Base-by-base conservation (phyloP, 2,329 filamentous ascomycete genomes). In the Pseudogymnoascus sp. region DNA sequence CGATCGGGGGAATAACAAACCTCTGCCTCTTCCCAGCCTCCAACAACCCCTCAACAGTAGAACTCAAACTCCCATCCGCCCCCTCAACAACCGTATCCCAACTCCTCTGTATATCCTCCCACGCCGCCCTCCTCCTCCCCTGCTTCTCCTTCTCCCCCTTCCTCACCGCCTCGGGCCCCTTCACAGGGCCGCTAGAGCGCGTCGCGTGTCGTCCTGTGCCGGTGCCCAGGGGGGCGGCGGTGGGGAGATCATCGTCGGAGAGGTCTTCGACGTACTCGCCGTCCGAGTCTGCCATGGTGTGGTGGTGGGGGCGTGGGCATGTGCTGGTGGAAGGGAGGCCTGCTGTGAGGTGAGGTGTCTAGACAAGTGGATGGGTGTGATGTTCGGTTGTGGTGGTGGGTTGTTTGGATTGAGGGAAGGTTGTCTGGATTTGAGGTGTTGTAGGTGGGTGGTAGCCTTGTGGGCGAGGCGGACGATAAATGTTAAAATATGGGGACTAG, bases 11-110 rank as follows among this genome's bases (percentile, higher is more conserved):
- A 3, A 34, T 1, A 34, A 34, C 31, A 34, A 34, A 86, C 84
- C 85, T 81, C 73, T 87, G 87, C 65, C 92, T 86, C 80, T 96
- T 96, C 73, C 90, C 87, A 21, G 91, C 90, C 75, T 96, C 91
- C 59, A 92, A 82, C 31, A 89, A 76, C 21, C 88, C 88, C 67
- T 90, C 87, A 42, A 96, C 83, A 11, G 84, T 82, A 44, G 83
- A 84, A 64, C 86, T 87, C 68, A 96, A 85, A 64, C 86, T 87
- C 53, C 90, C 91, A 76, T 96, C 90, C 44, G 86, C 88, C 18
- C 88, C 88, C 75, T 95, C 91, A 60, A 90, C 84, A 36, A 93
- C 84, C 5, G 84, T 84, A 72, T 93, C 90, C 86, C 86, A 89
- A 18, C 84, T 86, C 62, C 86, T 79, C 73, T 86, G 84, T 25